phyloP scores from a whole-genome alignment of 805 yeast genomes.

The Metschnikowia colocasiae region DNA sequence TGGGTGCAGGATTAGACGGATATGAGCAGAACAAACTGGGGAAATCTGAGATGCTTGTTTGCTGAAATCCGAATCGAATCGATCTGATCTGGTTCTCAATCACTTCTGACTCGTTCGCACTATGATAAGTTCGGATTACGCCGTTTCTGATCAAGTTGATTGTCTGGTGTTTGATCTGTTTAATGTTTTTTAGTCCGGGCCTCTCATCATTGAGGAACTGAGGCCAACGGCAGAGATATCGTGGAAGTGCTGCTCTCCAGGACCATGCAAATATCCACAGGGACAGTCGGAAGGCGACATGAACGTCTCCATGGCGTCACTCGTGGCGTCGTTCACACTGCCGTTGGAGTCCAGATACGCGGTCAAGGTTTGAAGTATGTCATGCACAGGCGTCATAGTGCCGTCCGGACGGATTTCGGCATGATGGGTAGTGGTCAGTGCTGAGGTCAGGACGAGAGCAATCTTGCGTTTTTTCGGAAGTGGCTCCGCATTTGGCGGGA shows the following conservation, averaged over 20 bases:
- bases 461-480: slow-evolving; percentile 13
- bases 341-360: neutral
- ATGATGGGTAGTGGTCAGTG: neutral
- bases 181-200: slow-evolving; percentile 12
- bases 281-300: slow-evolving; percentile 7
- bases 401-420: slow-evolving; percentile 13
- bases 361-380: neutral
- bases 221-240: slow-evolving; percentile 18
- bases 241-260: slow-evolving; percentile 10
- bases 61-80: too few species aligned
- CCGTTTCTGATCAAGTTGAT: too few species aligned
- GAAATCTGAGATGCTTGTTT: too few species aligned
- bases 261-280: slow-evolving; percentile 17
- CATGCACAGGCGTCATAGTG: slow-evolving; percentile 12
- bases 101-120: too few species aligned
- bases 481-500: slow-evolving; percentile 4
- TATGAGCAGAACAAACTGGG: too few species aligned
- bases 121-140: too few species aligned
- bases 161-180: too few species aligned
- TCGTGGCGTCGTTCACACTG: neutral
- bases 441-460: neutral
- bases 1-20: too few species aligned
- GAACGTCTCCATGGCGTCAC: slow-evolving; percentile 8
- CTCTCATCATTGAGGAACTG: slow-evolving; percentile 15
- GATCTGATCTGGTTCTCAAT: too few species aligned